These are phyloP conservation scores for Kalanchoe fedtschenkoi DNA, from an alignment of 164 flowering plant genomes.

Conservation along the genomic window DNA sequence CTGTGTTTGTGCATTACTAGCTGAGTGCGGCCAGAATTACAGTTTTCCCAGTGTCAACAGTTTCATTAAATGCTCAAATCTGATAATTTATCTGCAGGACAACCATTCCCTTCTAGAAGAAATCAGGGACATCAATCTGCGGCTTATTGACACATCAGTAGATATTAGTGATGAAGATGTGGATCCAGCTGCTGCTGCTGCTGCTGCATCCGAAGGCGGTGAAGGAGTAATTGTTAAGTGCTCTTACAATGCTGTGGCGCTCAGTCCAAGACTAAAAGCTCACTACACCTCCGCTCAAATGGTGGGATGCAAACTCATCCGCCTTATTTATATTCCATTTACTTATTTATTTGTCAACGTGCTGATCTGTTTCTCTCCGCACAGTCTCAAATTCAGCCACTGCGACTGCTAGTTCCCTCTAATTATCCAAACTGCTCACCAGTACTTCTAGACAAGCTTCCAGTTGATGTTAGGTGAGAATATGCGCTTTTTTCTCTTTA, in stretches of 20 bases:
- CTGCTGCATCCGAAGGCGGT: constrained; percentile 47
- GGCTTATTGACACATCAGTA: constrained; percentile 76
- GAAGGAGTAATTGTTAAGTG: constrained; percentile 81
- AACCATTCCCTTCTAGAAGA: constrained; percentile 73
- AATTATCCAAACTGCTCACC: constrained; percentile 87
- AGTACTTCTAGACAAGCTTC: constrained; percentile 66
- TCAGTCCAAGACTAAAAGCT: constrained; percentile 63
- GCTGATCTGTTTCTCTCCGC: constrained; percentile 9
- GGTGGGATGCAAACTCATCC: constrained; percentile 25
- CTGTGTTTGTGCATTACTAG: not conserved
- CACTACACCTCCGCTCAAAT: constrained; percentile 65
- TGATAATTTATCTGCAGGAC: constrained; percentile 33
- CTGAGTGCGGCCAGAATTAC: not conserved
- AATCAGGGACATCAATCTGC: constrained; percentile 63
- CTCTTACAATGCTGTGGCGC: constrained; percentile 70
- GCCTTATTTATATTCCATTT: not conserved
- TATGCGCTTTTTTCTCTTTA: not conserved
- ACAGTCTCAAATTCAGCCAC: constrained; percentile 83
- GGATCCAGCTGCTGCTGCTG: constrained; percentile 44
- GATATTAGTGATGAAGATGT: constrained; percentile 65
- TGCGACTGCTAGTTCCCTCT: constrained; percentile 67
- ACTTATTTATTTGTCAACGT: constrained; percentile 6
- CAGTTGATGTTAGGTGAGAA: constrained; percentile 64
- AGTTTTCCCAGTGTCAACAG: not conserved
- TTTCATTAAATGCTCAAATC: not conserved